A percentile compares a stretch with the other conserved stretches of the same genome.
Conservation (phyloP, 129 eudicot genomes). For the Chrysanthemum lavandulifolium region DNA sequence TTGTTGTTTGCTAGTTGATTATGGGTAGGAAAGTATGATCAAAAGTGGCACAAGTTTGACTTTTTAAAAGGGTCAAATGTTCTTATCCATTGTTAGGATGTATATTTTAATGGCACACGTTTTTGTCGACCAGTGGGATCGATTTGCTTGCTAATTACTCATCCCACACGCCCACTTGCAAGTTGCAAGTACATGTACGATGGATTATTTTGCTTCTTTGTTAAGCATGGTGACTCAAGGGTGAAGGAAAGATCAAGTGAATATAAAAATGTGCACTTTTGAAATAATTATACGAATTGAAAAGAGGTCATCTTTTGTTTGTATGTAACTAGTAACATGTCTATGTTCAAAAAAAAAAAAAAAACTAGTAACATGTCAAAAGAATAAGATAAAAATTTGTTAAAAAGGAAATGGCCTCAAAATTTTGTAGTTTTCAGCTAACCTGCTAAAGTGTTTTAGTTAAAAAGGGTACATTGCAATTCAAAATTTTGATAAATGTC, state of each 20-base stretch:
- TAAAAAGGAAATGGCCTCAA: too few relatives aligned
- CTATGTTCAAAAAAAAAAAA: too few relatives aligned
- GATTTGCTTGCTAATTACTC: slow-evolving; percentile 25
- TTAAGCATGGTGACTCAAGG: background rate
- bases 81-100: slow-evolving; percentile 32
- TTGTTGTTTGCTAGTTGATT: slow-evolving; percentile 16
- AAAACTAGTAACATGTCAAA: too few relatives aligned
- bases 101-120: slow-evolving; percentile 22
- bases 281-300: background rate
- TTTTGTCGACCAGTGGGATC: slow-evolving; percentile 21
- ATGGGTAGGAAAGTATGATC: slow-evolving; percentile 1
- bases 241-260: slow-evolving; percentile 1
- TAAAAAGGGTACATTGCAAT: too few relatives aligned
- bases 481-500: too few relatives aligned
- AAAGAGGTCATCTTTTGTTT: too few relatives aligned
- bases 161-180: slow-evolving; percentile 21
- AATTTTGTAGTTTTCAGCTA: too few relatives aligned
- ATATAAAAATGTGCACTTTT: background rate
- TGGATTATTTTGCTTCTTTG: slow-evolving; percentile 9
- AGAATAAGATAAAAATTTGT: too few relatives aligned
- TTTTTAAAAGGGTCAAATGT: slow-evolving; percentile 30
- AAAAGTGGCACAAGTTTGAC: slow-evolving; percentile 17
- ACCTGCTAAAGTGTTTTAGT: too few relatives aligned
- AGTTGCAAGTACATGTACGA: background rate
- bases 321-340: too few relatives aligned